Percentiles rank a stretch among this genome's conserved stretches.
These are phyloP conservation scores for Moniliella sp. DNA, from an alignment of 1,284 basidiomycete species.

Conservation along the genomic window DNA sequence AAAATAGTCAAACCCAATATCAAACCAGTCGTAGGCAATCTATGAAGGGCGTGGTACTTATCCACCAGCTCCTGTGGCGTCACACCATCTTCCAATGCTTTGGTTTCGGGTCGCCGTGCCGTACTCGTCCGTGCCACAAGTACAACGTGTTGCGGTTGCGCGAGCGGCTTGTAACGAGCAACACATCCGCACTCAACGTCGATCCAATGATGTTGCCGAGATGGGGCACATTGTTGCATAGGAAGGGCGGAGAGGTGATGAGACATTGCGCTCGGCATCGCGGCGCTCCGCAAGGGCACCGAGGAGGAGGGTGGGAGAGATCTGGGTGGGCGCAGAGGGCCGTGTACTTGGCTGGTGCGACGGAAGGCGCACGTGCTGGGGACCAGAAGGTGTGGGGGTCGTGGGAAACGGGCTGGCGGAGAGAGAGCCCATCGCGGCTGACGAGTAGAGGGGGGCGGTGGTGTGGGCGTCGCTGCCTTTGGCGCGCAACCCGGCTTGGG, in stretches of 20 bases:
- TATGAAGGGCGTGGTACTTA: constrained; percentile 74
- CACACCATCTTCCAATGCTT: constrained; percentile 78
- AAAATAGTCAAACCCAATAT: constrained; percentile 80
- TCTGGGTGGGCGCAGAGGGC: too few species aligned
- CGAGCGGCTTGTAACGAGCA: constrained; percentile 53
- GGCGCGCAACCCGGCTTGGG: too few species aligned
- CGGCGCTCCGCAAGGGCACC: too few species aligned
- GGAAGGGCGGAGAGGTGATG: constrained; percentile 85
- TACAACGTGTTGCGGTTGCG: constrained; percentile 43
- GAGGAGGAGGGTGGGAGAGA: too few species aligned
- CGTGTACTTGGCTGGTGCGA: too few species aligned
- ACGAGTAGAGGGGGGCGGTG: too few species aligned
- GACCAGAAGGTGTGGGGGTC: too few species aligned
- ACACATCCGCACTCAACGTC: constrained; percentile 82
- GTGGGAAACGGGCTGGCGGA: too few species aligned
- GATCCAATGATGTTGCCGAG: constrained; percentile 96
- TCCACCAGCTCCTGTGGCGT: constrained; percentile 71
- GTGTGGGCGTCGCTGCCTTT: too few species aligned
- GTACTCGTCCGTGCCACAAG: constrained; percentile 95
- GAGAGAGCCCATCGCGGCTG: too few species aligned
- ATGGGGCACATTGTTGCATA: constrained; percentile 95
- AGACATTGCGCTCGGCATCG: constrained; percentile 41
- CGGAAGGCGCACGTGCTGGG: too few species aligned
- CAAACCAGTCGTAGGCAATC: constrained; percentile 88
- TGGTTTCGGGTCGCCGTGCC: constrained; percentile 94